Base-by-base conservation (phyloP, 192 early-diverging fungal species). In the Rhizophagus sp. region DNA sequence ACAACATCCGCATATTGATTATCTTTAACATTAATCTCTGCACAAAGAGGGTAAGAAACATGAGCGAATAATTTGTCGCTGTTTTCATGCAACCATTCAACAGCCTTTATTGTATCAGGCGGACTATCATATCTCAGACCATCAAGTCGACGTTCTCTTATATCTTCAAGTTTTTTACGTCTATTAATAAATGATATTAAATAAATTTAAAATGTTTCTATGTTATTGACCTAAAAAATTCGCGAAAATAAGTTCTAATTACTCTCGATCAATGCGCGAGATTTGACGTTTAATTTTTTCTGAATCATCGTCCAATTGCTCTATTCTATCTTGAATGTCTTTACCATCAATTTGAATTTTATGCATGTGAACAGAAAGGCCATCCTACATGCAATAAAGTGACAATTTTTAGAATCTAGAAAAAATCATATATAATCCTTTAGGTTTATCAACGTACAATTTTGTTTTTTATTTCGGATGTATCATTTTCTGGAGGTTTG, bases 11-110 rank as follows among this genome's bases (percentile, higher is more conserved):
- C 92, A 79, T 90, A 92, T 7, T 77, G 80, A 39, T 84, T 76
- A 78, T 96, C 88, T 30, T 86, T 91, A 25, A 95, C 82, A 41
- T 93, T 91, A 13, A 96, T 85, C 70, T 93, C 92, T 30, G 97
- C 70, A 36, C 89, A 87, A 2, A 92, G 81, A 0, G 96, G 97
- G 17, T 90, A 88, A 84, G 90, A 94, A 10, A 98, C 90, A 15
- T 86, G 85, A 70, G 90, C 89, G 66, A 87, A 68, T 68, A 98
- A 97, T 79, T 81, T 11, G 13, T 82, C 50, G 25, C 85, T 84
- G 77, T 97, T 94, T 13, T 86, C 63, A 49, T 88, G 85, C 8
- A 97, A 81, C 94, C 95, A 97, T 44, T 87, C 62, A 0, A 90
- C 83, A 6, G 93, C 96, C 8, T 88, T 81, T 27, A 87, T 87